Percentiles rank a stretch among this genome's conserved stretches.
phyloP scores from a whole-genome alignment of 2,329 filamentous ascomycete species.

The Ophiostoma tasmaniense region DNA sequence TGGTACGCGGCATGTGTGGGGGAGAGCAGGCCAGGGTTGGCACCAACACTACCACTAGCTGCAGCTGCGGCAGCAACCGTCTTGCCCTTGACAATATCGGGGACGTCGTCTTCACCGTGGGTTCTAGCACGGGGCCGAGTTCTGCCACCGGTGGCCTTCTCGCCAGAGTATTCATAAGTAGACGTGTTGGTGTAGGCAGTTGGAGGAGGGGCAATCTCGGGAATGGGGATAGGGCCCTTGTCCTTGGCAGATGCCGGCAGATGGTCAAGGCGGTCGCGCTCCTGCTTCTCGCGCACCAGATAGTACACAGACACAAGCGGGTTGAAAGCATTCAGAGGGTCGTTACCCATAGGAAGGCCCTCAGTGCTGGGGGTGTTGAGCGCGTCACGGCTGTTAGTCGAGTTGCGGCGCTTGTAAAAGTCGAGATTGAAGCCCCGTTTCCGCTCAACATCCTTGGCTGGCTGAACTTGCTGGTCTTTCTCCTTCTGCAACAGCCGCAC shows the following conservation, averaged over 20 bases:
- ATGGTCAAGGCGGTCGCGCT: slow-evolving; percentile 54
- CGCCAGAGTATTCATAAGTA: slow-evolving; percentile 80
- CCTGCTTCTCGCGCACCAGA: slow-evolving; percentile 88
- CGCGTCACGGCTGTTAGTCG: slow-evolving; percentile 79
- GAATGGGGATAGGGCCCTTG: slow-evolving; percentile 42
- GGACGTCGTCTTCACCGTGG: slow-evolving; percentile 86
- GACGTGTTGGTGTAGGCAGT: slow-evolving; percentile 82
- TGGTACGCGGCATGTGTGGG: slow-evolving; percentile 34
- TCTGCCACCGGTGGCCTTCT: slow-evolving; percentile 75
- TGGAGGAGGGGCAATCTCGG: slow-evolving; percentile 71
- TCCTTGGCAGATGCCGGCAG: slow-evolving; percentile 36
- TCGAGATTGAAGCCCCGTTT: slow-evolving; percentile 82
- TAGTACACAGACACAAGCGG: slow-evolving; percentile 92
- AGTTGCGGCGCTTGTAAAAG: slow-evolving; percentile 93
- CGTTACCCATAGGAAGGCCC: slow-evolving; percentile 69
- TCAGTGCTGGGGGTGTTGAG: slow-evolving; percentile 77
- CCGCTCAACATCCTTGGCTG: slow-evolving; percentile 63
- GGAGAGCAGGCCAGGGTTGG: slow-evolving; percentile 28
- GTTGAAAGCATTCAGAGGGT: slow-evolving; percentile 88
- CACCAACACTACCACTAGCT: slow-evolving; percentile 4
- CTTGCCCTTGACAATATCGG: slow-evolving; percentile 54
- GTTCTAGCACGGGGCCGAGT: slow-evolving; percentile 80
- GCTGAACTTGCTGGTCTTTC: slow-evolving; percentile 48
- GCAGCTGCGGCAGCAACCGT: slow-evolving; percentile 33
- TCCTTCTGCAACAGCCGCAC: slow-evolving; percentile 63